These are phyloP conservation scores for Pleurotus tuber-regium DNA, from an alignment of 768 basidiomycete species.

Conservation along the genomic window DNA sequence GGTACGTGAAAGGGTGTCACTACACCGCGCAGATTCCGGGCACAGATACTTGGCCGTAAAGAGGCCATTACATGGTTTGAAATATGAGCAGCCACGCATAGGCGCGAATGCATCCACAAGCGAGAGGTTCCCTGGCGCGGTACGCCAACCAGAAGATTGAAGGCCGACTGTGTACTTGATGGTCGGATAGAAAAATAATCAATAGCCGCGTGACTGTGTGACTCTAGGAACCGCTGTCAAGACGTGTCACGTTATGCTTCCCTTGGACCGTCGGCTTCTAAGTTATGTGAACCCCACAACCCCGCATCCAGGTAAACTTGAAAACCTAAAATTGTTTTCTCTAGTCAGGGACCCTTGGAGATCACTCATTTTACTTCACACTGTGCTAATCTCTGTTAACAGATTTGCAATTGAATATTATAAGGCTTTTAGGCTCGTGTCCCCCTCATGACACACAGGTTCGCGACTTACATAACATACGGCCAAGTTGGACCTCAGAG, in stretches of 20 bases:
- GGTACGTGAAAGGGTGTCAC: too few relatives aligned
- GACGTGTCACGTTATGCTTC: constrained; percentile 7
- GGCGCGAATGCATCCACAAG: constrained; percentile 9
- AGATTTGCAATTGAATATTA: background rate
- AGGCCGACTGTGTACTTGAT: background rate
- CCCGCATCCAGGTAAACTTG: background rate
- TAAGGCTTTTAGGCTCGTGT: background rate
- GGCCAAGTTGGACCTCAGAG: constrained; percentile 4
- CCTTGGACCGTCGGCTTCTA: constrained; percentile 7
- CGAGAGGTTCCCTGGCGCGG: background rate
- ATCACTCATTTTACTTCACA: background rate
- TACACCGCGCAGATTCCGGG: too few relatives aligned
- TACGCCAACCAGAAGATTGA: background rate
- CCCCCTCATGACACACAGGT: constrained; percentile 2
- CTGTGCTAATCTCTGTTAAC: background rate
- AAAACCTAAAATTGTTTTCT: constrained; percentile 5
- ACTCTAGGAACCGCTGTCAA: constrained; percentile 8
- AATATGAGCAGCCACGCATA: constrained; percentile 5
- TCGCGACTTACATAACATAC: constrained; percentile 11
- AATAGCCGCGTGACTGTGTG: constrained; percentile 3
- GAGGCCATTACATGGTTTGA: background rate
- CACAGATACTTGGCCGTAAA: too few relatives aligned
- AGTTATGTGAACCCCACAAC: constrained; percentile 4
- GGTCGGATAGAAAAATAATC: background rate
- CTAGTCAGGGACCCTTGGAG: background rate